Base-by-base conservation (phyloP, 495 filamentous ascomycete species). In the Pyrenula aspistea region DNA sequence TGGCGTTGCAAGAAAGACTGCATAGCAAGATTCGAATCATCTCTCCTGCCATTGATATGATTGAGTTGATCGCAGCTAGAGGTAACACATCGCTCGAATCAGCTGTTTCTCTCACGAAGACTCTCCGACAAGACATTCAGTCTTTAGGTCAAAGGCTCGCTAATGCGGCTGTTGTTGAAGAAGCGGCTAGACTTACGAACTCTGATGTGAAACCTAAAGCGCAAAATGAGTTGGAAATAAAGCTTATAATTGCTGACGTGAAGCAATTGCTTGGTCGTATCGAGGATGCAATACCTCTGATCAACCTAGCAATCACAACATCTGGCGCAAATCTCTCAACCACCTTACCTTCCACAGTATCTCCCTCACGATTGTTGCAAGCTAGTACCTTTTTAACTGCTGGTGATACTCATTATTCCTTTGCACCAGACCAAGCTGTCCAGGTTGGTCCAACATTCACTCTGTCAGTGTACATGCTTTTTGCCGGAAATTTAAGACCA, bases 381-480 rank as follows among this genome's bases (percentile, higher is more conserved):
- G 93, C 93, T 21, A 96, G 92, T 62, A 91, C 89, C 22, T 88
- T 96, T 58, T 79, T 99, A 31, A 94, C 84, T 36, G 84, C 87
- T 53, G 91, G 90, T 2, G 94, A 97, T 69, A 83, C 84, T 0
- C 86, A 91, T 58, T 97, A 94, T 67, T 78, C 79, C 2, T 74
- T 83, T 61, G 73, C 80, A 2, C 79, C 83, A 12, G 75, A 71
- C 0, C 68, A 75, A 4, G 77, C 88, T 1, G 82, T 91, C 42
- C 94, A 96, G 61, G 83, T 97, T 53, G 94, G 94, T 0, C 88
- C 93, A 0, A 83, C 84, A 0, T 97, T 96, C 64, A 89, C 81
- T 0, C 67, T 97, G 15, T 94, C 92, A 1, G 75, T 97, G 68
- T 99, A 97, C 71, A 97, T 99, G 94, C 82, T 96, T 2, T 99